Evolutionary conservation across 805 yeast species (phyloP), one percentile per base, ranked within the genome.

Genomic region (Kurtzmaniella cleridarum): DNA sequence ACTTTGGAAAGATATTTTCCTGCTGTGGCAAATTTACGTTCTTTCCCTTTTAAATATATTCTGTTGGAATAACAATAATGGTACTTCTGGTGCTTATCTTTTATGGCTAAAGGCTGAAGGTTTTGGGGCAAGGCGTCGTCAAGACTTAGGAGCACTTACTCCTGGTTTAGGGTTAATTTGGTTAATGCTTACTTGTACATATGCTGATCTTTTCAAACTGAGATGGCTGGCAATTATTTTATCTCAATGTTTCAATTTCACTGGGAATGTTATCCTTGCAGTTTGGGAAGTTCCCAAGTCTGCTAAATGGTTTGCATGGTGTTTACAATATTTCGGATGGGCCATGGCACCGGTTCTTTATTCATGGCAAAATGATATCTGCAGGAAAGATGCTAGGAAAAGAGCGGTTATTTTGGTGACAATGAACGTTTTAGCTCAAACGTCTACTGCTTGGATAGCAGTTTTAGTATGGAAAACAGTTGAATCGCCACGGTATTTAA

Each of bases 241-340:
- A 15, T 72, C 84, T 0, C 81, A 75, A 37, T 62, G 69, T 0
- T 69, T 79, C 66, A 78, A 77, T 47, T 59, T 76, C 20, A 50
- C 71, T 5, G 80, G 83, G 11, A 76, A 78, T 51, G 64, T 66
- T 1, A 61, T 79, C 17, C 58, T 79, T 46, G 79, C 80, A 5
- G 71, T 70, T 32, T 79, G 85, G 85, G 57, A 78, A 45, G 76
- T 79, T 23, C 67, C 79, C 0, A 64, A 64, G 31, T 42, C 64
- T n/a, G 78, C 84, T 12, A 78, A 79, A 55, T 78, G 84, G 84
- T 77, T 71, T 62, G 85, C 79, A 0, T 79, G 75, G 54, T 64
- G 78, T 49, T 64, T 74, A 35, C 77, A 75, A 15, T 79, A 78
- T 50, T 76, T 76, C 55, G 75, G 79, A 11, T 79, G 81, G 71